Evolutionary conservation across 768 basidiomycete species (phyloP).

Genomic region (Hygrocybe coccinea): DNA sequence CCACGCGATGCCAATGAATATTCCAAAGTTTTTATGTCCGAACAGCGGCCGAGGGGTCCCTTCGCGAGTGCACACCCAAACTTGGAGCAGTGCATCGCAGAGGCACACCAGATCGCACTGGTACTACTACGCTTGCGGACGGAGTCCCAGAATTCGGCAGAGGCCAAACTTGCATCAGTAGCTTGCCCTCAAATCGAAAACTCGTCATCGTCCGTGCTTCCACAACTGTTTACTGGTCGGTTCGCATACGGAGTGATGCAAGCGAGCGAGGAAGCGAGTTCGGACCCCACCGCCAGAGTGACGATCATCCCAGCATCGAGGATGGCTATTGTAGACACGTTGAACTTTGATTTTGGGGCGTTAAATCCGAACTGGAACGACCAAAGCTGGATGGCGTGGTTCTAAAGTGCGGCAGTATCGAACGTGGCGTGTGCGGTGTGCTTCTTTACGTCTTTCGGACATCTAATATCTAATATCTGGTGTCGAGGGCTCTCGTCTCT

Average conservation of each 20-base stretch:
- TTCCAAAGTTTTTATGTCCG: conserved; percentile 14
- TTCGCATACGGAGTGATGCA: conserved; percentile 20
- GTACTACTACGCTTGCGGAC: conserved; percentile 41
- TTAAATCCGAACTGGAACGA: conserved; percentile 37
- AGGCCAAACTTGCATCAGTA: conserved; percentile 11
- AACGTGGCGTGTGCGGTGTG: no score
- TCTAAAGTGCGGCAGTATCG: no score
- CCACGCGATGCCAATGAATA: conserved; percentile 9
- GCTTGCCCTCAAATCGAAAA: conserved; percentile 29
- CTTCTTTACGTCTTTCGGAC: no score
- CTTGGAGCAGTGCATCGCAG: conserved; percentile 44
- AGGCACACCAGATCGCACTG: conserved; percentile 43
- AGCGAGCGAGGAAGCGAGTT: background rate
- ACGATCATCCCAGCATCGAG: no score
- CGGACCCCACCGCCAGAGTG: conserved; percentile 18
- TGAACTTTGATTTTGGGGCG: conserved; percentile 48
- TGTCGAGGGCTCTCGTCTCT: no score
- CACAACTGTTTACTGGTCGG: conserved; percentile 33
- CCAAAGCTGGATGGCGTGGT: conserved; percentile 47
- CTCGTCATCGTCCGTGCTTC: conserved; percentile 36
- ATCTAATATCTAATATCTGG: no score
- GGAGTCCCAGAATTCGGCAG: conserved; percentile 38
- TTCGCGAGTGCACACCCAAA: conserved; percentile 40
- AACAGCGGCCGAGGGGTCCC: conserved; percentile 31
- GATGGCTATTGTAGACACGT: conserved; percentile 40